Base-by-base conservation (phyloP, 2,329 filamentous ascomycete genomes). In the Phoma sp. region DNA sequence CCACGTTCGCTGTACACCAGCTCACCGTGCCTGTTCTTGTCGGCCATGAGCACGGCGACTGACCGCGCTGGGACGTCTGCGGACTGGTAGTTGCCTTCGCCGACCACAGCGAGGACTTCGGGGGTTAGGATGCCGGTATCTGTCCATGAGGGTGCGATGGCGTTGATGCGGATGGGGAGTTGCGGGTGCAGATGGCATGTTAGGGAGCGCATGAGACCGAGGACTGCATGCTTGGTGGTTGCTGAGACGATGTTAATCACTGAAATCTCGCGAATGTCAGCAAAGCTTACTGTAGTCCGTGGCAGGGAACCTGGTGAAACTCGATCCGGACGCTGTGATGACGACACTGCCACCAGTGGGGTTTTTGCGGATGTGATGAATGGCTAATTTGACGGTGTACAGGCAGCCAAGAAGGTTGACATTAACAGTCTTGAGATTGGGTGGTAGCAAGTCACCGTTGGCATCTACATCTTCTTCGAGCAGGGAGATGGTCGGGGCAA, bases 111-210 rank as follows among this genome's bases (percentile, higher is more conserved):
- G 11, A 66, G 33, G 6, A 67, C 12, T 2, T 28, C 47, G 1
- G 30, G 36, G 2, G 60, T 58, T 0, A 71, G 36, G 21, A 74
- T 67, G 7, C 55, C 59, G 0, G 71, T 73, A 21, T 60, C 61
- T 2, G 71, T 73, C 71, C 71, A 74, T 5, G 56, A 61, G 1
- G 71, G 71, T 0, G 68, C 69, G 29, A 73, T 60, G 36, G 68
- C 64, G 48, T 74, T 73, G 56, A 73, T 66, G 42, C 71, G 69
- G 51, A 73, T 67, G 17, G 68, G 67, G 2, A 69, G 42, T 2
- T 49, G 42, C 2, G 64, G 66, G 21, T 65, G 32, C 4, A 73
- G 62, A 17, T 59, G 56, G 0, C n/a, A 10, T 15, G 61, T 47
- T 1, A 73, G 56, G 10, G 65, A 51, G 33, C 68, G 71, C 28